Evolutionary conservation across 768 basidiomycete genomes (phyloP).

Genomic region (Lyophyllum decastes): DNA sequence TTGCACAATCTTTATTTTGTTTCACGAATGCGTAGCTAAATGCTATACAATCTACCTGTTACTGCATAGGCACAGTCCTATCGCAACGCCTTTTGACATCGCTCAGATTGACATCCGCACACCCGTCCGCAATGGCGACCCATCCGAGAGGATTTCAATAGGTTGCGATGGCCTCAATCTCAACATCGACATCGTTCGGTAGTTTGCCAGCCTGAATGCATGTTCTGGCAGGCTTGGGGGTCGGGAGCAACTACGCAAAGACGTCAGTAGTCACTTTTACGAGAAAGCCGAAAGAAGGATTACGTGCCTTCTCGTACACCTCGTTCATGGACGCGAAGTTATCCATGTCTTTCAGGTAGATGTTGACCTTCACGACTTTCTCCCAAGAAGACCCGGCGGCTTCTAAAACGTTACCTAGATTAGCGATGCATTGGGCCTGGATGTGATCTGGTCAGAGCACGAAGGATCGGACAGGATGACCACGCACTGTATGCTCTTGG

Average conservation of each 20-base stretch:
- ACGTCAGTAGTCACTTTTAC: neutral
- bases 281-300: neutral
- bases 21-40: neutral
- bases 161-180: slow-evolving; percentile 71
- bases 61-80: too few relatives aligned
- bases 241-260: slow-evolving; percentile 38
- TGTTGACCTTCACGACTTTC: slow-evolving; percentile 56
- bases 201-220: slow-evolving; percentile 75
- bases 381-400: slow-evolving; percentile 63
- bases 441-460: neutral
- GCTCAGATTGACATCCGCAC: neutral
- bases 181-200: slow-evolving; percentile 69
- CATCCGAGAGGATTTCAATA: slow-evolving; percentile 16
- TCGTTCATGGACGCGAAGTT: slow-evolving; percentile 59
- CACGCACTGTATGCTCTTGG: slow-evolving; percentile 56
- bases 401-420: slow-evolving; percentile 53
- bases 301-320: slow-evolving; percentile 50
- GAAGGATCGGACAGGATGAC: neutral
- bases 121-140: neutral
- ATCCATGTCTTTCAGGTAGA: slow-evolving; percentile 63
- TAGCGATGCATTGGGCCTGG: slow-evolving; percentile 58
- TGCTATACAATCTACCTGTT: neutral
- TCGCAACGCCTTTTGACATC: neutral
- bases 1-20: neutral
- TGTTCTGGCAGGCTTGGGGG: slow-evolving; percentile 69